A percentile compares a stretch with the other conserved stretches of the same genome.
These are phyloP conservation scores for Plasmodium reichenowi DNA, from an alignment of 169 alveolate species.

Conservation along the genomic window DNA sequence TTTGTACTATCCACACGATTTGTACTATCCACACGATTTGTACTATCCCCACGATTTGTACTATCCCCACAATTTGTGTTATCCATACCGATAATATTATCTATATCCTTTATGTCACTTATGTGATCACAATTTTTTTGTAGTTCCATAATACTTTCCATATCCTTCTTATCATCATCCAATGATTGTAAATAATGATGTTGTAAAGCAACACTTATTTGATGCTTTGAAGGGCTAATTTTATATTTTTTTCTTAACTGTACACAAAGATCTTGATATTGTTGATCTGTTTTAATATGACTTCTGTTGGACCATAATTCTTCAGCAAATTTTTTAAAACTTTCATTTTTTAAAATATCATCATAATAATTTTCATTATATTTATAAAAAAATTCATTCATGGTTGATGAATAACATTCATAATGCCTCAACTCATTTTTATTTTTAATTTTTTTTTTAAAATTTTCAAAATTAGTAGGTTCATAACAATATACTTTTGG, in stretches of 20 bases:
- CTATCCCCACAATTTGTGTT: not conserved
- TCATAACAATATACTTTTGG: constrained; percentile 76
- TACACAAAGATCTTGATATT: constrained; percentile 55
- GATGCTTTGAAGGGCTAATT: constrained; percentile 85
- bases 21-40: not conserved
- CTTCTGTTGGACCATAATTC: constrained; percentile 74
- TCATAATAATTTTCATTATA: constrained; percentile 72
- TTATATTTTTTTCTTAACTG: constrained; percentile 79
- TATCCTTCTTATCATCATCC: constrained; percentile 5
- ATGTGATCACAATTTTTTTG: not conserved
- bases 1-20: not conserved
- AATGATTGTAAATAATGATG: constrained; percentile 54
- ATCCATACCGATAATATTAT: not conserved
- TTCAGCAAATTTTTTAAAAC: constrained; percentile 54
- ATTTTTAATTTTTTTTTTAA: constrained; percentile 71
- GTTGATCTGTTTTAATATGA: constrained; percentile 33
- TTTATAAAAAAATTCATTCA: constrained; percentile 72
- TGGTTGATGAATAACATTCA: constrained; percentile 72
- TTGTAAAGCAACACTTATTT: constrained; percentile 74
- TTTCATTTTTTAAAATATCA: constrained; percentile 69
- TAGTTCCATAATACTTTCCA: not conserved
- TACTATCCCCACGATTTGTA: not conserved
- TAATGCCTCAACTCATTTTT: constrained; percentile 74
- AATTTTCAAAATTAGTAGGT: constrained; percentile 58
- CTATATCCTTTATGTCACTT: not conserved